Conservation (phyloP, 2,329 filamentous ascomycete genomes). For the Albophoma yamanashiensis region DNA sequence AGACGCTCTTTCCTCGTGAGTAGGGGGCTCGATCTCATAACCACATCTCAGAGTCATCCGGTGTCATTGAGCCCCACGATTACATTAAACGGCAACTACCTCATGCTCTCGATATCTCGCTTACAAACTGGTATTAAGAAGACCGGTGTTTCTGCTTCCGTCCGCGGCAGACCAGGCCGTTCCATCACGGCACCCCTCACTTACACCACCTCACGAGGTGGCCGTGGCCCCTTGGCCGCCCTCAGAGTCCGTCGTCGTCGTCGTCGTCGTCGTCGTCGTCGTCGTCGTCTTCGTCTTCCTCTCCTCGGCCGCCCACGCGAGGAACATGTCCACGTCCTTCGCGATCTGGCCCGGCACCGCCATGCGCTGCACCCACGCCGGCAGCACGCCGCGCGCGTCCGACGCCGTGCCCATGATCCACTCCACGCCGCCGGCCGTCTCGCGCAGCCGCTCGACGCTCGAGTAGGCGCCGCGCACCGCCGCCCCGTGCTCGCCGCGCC, state of each 20-base stretch:
- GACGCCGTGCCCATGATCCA: constrained; percentile 74
- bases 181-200: not conserved
- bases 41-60: no score
- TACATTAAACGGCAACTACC: not conserved
- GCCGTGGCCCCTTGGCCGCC: not conserved
- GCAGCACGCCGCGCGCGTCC: constrained; percentile 57
- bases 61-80: not conserved
- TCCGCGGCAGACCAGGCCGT: not conserved
- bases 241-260: constrained; percentile 6
- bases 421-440: constrained; percentile 38
- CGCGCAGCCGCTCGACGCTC: constrained; percentile 51
- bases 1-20: not conserved
- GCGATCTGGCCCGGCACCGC: constrained; percentile 51
- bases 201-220: not conserved
- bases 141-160: not conserved
- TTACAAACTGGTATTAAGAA: not conserved
- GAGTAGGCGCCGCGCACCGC: constrained; percentile 50
- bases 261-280: constrained; percentile 13
- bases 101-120: not conserved
- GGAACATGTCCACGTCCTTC: constrained; percentile 61
- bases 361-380: constrained; percentile 54
- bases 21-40: not conserved
- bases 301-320: constrained; percentile 47
- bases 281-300: constrained; percentile 19
- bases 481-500: constrained; percentile 28